phyloP scores from a whole-genome alignment of 2,329 filamentous ascomycete genomes.

The Amesomyces nigricolor region DNA sequence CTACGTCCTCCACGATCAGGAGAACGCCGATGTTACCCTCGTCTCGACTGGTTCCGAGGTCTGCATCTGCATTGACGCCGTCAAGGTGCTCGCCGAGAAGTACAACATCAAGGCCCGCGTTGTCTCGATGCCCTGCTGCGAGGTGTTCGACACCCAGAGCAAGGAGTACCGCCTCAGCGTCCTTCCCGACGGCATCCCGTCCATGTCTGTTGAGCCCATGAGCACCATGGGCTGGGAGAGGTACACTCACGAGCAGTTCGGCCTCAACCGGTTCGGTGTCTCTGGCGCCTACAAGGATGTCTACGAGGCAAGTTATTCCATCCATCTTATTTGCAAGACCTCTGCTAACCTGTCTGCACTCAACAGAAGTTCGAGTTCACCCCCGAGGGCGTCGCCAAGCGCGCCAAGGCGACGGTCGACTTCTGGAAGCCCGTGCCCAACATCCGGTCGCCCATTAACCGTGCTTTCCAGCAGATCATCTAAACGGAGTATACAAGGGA shows the following conservation, averaged over 20 bases:
- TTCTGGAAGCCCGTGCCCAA: constrained; percentile 95
- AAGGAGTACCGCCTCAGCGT: constrained; percentile 95
- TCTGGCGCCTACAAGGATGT: constrained; percentile 97
- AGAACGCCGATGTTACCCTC: constrained; percentile 80
- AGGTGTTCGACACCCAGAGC: constrained; percentile 88
- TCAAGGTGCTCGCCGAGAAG: constrained; percentile 85
- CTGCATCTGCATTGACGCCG: constrained; percentile 84
- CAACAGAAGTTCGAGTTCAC: constrained; percentile 97
- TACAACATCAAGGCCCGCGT: constrained; percentile 83
- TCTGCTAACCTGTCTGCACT: constrained; percentile 29
- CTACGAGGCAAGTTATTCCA: constrained; percentile 64
- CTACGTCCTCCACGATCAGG: constrained; percentile 80
- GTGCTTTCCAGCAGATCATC: constrained; percentile 94
- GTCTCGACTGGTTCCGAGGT: constrained; percentile 97
- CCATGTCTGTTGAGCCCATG: constrained; percentile 93
- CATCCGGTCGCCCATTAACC: constrained; percentile 91
- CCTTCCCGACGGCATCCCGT: constrained; percentile 88
- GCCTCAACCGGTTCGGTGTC: constrained; percentile 97
- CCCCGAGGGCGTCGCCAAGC: constrained; percentile 92
- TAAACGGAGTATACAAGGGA: constrained; percentile 44
- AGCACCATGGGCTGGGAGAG: constrained; percentile 97
- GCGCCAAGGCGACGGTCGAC: constrained; percentile 82
- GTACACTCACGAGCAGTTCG: constrained; percentile 99
- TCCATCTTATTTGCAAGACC: not conserved
- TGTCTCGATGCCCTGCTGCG: constrained; percentile 92